Evolutionary conservation across 306 rosid genomes (phyloP).

Genomic region (Sindora glabra): DNA sequence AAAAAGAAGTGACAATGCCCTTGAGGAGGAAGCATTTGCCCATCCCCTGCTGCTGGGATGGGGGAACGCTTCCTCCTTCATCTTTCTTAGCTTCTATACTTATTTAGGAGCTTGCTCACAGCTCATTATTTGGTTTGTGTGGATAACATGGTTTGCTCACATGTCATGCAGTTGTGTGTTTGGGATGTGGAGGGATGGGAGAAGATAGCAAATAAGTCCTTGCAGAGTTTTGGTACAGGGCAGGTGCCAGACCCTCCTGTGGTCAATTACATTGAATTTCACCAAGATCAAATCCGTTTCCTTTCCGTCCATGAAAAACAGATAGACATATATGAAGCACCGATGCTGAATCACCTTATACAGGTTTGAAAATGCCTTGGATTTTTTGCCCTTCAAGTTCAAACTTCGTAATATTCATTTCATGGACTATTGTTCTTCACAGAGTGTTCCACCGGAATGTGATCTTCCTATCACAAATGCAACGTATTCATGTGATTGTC

Average conservation of each 20-base stretch:
- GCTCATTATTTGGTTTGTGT: too few species aligned
- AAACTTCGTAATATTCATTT: background rate
- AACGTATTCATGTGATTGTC: background rate
- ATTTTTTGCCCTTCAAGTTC: background rate
- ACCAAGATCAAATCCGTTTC: background rate
- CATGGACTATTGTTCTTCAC: background rate
- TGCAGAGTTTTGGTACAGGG: background rate
- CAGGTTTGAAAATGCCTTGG: background rate
- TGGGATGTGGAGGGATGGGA: conserved; percentile 3
- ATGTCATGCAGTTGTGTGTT: conserved; percentile 3
- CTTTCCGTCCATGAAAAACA: conserved; percentile 2
- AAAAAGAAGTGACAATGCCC: background rate
- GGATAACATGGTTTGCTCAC: background rate
- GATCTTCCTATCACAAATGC: conserved; percentile 9
- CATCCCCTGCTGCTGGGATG: background rate
- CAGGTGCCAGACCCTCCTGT: conserved; percentile 3
- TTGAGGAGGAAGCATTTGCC: background rate
- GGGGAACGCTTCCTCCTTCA: background rate
- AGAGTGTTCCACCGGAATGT: background rate
- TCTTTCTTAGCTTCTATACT: background rate
- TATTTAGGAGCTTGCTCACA: background rate
- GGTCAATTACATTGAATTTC: conserved; percentile 11
- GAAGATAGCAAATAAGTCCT: background rate
- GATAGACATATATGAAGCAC: conserved; percentile 4
- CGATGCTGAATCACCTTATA: background rate